Conservation (phyloP, 1,139 yeast genomes). For the Blastobotrys aristatus region DNA sequence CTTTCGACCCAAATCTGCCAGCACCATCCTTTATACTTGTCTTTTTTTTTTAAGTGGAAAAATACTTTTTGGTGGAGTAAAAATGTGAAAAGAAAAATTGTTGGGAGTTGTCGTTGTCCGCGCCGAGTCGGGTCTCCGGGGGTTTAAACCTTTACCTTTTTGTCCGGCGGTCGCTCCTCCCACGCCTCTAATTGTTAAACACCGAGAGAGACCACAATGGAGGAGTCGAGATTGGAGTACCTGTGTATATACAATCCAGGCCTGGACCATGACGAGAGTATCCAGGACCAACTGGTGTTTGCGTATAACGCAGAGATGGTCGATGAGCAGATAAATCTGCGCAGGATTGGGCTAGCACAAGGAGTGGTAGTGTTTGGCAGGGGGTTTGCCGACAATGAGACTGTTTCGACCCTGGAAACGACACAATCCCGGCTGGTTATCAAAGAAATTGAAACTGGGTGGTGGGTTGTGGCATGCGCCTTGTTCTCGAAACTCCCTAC, state of each 20-base stretch:
- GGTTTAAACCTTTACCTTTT: too few species aligned
- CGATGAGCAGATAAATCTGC: slow-evolving; percentile 22
- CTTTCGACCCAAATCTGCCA: slow-evolving; percentile 89
- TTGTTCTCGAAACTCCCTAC: slow-evolving; percentile 10
- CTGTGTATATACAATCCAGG: slow-evolving; percentile 33
- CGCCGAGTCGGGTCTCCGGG: background rate
- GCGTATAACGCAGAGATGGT: slow-evolving; percentile 23
- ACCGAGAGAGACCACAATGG: too few species aligned
- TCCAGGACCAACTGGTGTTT: slow-evolving; percentile 29
- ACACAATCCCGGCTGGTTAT: slow-evolving; percentile 26
- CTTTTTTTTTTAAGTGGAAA: too few species aligned
- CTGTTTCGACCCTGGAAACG: slow-evolving; percentile 28
- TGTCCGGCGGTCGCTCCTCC: too few species aligned
- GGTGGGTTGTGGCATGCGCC: slow-evolving; percentile 27
- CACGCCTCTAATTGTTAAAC: too few species aligned
- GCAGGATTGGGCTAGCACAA: slow-evolving; percentile 32
- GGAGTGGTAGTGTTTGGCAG: slow-evolving; percentile 30
- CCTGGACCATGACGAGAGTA: slow-evolving; percentile 25
- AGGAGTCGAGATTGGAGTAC: slow-evolving; percentile 20
- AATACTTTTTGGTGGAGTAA: background rate
- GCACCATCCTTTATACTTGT: slow-evolving; percentile 55
- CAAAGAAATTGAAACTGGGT: slow-evolving; percentile 24
- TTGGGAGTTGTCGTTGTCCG: background rate
- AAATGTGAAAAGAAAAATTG: background rate
- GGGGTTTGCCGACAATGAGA: slow-evolving; percentile 27